These are phyloP conservation scores for Ambrosiella xylebori DNA, from an alignment of 2,329 filamentous ascomycete genomes.

Conservation along the genomic window DNA sequence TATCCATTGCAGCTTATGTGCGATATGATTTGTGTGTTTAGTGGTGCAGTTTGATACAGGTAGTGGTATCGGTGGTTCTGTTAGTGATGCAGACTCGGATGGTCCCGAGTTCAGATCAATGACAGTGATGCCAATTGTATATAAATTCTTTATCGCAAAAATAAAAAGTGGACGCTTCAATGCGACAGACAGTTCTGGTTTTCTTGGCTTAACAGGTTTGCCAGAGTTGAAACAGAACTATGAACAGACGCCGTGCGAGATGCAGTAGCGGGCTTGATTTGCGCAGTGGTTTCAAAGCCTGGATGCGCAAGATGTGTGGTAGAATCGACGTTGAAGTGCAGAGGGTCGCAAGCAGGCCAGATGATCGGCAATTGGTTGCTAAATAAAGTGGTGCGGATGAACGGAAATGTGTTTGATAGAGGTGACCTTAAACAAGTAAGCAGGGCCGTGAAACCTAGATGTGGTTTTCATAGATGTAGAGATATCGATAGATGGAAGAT, in stretches of 20 bases:
- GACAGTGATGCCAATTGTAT: neutral
- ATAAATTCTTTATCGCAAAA: no score
- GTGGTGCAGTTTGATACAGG: neutral
- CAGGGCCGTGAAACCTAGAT: neutral
- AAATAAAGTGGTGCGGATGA: neutral
- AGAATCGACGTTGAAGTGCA: no score
- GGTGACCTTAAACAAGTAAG: neutral
- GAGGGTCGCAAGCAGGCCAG: neutral
- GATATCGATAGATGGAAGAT: no score
- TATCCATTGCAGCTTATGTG: slow-evolving; percentile 45
- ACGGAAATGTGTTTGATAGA: neutral
- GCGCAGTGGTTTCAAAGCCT: no score
- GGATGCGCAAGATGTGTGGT: no score
- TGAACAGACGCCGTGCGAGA: no score
- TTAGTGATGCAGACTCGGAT: neutral
- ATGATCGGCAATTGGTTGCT: neutral
- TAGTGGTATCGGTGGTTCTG: neutral
- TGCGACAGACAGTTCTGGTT: no score
- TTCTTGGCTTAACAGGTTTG: no score
- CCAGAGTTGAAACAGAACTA: no score
- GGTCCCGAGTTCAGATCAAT: neutral
- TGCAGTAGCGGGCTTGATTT: no score
- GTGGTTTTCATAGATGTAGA: no score
- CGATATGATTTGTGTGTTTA: neutral
- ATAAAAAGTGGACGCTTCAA: no score